Conservation (phyloP, 2,329 filamentous ascomycete species). For the Penicillium nordicum region DNA sequence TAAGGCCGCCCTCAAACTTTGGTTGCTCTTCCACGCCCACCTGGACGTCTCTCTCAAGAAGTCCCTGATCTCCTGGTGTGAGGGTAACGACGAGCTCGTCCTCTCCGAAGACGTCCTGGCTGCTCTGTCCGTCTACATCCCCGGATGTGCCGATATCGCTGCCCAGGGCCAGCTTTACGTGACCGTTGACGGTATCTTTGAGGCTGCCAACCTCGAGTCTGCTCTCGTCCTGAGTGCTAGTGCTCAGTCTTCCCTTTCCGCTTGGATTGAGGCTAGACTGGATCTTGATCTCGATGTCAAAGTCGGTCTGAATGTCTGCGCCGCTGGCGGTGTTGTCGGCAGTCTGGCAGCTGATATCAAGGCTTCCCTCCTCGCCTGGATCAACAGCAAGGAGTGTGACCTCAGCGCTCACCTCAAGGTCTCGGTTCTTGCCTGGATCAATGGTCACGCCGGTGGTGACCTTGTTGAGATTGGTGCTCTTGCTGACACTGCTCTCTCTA, state of each 20-base stretch:
- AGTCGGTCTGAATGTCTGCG: slow-evolving; percentile 34
- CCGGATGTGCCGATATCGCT: slow-evolving; percentile 32
- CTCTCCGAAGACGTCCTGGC: slow-evolving; percentile 29
- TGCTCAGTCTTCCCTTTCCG: slow-evolving; percentile 28
- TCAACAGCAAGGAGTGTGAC: slow-evolving; percentile 26
- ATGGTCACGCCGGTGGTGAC: slow-evolving; percentile 27
- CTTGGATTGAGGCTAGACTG: slow-evolving; percentile 27
- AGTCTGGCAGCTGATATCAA: slow-evolving; percentile 33
- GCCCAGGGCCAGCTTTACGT: slow-evolving; percentile 37
- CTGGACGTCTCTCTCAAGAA: slow-evolving; percentile 30
- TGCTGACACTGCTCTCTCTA: slow-evolving; percentile 27
- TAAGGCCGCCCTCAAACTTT: slow-evolving; percentile 29
- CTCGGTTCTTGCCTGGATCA: slow-evolving; percentile 33
- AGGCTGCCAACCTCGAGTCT: slow-evolving; percentile 24
- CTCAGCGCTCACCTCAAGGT: slow-evolving; percentile 30
- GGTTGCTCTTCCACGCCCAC: slow-evolving; percentile 26
- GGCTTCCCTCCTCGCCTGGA: slow-evolving; percentile 31
- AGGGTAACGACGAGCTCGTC: slow-evolving; percentile 24
- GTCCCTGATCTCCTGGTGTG: slow-evolving; percentile 33
- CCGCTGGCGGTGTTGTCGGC: slow-evolving; percentile 32
- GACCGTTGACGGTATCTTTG: slow-evolving; percentile 37
- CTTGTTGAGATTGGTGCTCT: slow-evolving; percentile 29
- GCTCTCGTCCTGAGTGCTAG: slow-evolving; percentile 31
- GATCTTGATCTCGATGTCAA: slow-evolving; percentile 29
- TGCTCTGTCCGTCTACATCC: slow-evolving; percentile 34